Conservation (phyloP, 2,329 filamentous ascomycete genomes). For the Didymellaceae sp. region DNA sequence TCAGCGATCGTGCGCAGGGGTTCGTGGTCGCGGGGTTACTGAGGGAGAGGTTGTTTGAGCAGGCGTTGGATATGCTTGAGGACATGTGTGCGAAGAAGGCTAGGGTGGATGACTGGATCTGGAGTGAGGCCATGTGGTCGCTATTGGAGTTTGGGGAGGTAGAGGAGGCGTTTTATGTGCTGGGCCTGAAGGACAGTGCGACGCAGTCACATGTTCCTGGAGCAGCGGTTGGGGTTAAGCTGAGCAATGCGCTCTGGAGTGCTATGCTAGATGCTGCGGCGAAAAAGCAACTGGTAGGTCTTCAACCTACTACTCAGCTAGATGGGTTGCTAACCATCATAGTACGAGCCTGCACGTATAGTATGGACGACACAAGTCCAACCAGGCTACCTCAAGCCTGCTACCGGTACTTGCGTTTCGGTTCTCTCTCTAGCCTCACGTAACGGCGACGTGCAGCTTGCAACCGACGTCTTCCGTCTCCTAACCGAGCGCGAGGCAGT, state of each 20-base stretch:
- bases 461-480: conserved; percentile 72
- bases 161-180: conserved; percentile 75
- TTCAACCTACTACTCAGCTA: not conserved
- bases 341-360: conserved; percentile 69
- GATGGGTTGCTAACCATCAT: conserved; percentile 4
- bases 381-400: conserved; percentile 64
- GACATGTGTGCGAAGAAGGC: conserved; percentile 66
- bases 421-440: conserved; percentile 75
- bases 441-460: conserved; percentile 70
- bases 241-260: conserved; percentile 68
- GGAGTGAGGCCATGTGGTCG: conserved; percentile 76
- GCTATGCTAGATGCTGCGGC: conserved; percentile 79
- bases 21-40: conserved; percentile 76
- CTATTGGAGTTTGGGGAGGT: conserved; percentile 75
- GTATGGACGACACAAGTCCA: conserved; percentile 75
- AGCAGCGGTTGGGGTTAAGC: conserved; percentile 31
- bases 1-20: conserved; percentile 68
- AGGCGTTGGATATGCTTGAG: conserved; percentile 75
- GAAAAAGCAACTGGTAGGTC: conserved; percentile 61
- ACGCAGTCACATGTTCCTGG: conserved; percentile 11
- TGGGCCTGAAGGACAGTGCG: conserved; percentile 55
- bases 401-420: conserved; percentile 70
- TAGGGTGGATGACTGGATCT: conserved; percentile 72
- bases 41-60: conserved; percentile 81
- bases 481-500: conserved; percentile 65